These are phyloP conservation scores for Talaromyces thailandensis DNA, from an alignment of 495 filamentous ascomycete species.

Conservation along the genomic window DNA sequence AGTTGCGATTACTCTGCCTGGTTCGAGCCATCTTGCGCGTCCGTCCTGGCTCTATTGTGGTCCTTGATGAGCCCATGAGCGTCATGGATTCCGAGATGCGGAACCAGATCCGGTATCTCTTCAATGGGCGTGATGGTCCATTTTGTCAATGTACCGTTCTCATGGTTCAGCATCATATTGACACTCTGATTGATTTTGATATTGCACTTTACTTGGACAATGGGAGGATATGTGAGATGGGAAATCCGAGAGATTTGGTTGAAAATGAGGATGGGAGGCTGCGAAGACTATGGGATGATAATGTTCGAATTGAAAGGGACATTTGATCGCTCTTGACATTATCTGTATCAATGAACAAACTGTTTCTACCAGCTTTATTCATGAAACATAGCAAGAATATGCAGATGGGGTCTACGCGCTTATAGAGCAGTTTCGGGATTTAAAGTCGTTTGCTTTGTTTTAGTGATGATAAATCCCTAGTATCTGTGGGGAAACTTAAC, in stretches of 20 bases:
- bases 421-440: no score
- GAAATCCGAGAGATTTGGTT: not conserved
- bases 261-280: not conserved
- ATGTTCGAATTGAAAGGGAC: not conserved
- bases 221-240: not conserved
- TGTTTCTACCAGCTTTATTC: no score
- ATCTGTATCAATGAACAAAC: no score
- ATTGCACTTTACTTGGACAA: not conserved
- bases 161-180: not conserved
- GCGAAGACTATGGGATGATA: not conserved
- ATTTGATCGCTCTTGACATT: no score
- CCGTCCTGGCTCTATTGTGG: slow-evolving; percentile 17
- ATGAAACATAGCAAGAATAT: no score
- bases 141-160: not conserved
- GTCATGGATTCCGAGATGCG: not conserved
- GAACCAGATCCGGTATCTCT: not conserved
- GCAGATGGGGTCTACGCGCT: no score
- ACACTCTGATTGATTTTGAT: not conserved
- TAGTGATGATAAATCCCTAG: no score
- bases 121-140: not conserved
- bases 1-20: not conserved
- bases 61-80: not conserved
- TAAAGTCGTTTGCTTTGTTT: no score
- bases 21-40: slow-evolving; percentile 15
- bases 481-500: no score